Base-by-base conservation (phyloP, 208 protist species). In the Kentomonas sorsogonicus region DNA sequence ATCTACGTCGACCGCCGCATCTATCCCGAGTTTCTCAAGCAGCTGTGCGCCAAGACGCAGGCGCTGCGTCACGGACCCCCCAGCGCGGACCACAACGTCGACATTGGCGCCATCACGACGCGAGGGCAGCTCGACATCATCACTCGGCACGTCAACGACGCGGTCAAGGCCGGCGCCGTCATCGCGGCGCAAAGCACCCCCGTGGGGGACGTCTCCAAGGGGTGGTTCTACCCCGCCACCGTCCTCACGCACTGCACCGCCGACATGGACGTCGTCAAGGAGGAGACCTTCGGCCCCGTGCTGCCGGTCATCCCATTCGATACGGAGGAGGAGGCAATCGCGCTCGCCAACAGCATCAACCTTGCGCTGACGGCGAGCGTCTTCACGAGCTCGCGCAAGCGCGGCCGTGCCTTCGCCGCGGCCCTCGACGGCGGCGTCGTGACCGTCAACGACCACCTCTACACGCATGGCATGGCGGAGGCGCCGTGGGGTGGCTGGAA, bases 281-380 rank as follows among this genome's bases (percentile, higher is more conserved):
- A 98, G 43, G 94, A 98, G 59, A 77, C 74, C n/a, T 98, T 98
- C 66, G 94, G 94, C 31, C 94, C 94, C 39, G 66, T 98, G 18
- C 60, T 96, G 10, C 58, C 72, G 0, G 69, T 98, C 3, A 51
- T 96, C 9, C 60, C 69, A 9, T 95, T 89, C 62, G 52, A 72
- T 9, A 69, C 53, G 13, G 90, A 96, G 60, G 75, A 83, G 15
- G 86, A 97, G 54, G 82, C 74, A 0, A 71, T 97, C 27, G 30
- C 29, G 25, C 53, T 91, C 38, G 86, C 86, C 0, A 97, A 96
- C 72, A 46, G 66, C 52, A 86, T 70, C 51, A 53, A 33, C 15
- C 71, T 91, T 25, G 90, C 86, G 3, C 70, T 96, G 10, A 91
- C 74, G 20, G 87, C 71, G 58, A 86, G 78, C 59, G 82, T 97